Base-by-base conservation (phyloP, 139 green algal species). In the Chlamydomonas urium region DNA sequence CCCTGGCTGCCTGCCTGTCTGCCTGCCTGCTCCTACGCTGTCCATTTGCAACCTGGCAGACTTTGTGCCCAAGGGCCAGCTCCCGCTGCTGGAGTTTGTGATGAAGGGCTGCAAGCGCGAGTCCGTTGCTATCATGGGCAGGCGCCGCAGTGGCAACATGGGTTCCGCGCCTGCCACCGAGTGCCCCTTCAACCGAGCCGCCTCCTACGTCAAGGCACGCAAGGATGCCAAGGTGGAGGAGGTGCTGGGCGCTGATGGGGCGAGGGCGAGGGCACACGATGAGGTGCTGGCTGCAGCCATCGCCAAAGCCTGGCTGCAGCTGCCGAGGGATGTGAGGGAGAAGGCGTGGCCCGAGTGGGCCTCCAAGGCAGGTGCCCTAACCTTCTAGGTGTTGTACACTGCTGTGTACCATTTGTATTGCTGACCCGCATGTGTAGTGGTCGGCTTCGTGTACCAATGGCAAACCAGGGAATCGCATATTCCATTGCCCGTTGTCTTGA, bases 131-230 rank as follows among this genome's bases (percentile, higher is more conserved):
- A 68, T 86, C 48, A 72, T 86, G 59, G 79, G 66, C 14, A 58
- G 79, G 33, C 35, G 80, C 37, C 77, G 75, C 33, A 75, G 66
- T 29, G 79, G 79, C 31, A 85, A 85, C 66, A 79, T 85, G 62
- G 67, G 75, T 24, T n/a, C 42, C 2, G 34, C 75, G 24, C 68
- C 78, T 28, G 29, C 57, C 33, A 47, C 21, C 6, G 29, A 79
- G n/a, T 74, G 66, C 66, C 74, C 73, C 8, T 84, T 81, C 47
- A 45, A 35, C 23, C 57, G 47, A 31, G 73, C 73, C 1, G 65
- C 56, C 58, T 1, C 59, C 5, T 80, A 76, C 28, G 17, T 79
- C 29, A 56, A 48, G 28, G 28, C 47, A 14, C 45, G 73, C 1
- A 59, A 75, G 38, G 19, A 62, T 1, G 67, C 67, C 35, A 75